Percentiles rank a stretch among this genome's conserved stretches.
Conservation (phyloP, 129 eudicot genomes). For the Sambucus nigra region DNA sequence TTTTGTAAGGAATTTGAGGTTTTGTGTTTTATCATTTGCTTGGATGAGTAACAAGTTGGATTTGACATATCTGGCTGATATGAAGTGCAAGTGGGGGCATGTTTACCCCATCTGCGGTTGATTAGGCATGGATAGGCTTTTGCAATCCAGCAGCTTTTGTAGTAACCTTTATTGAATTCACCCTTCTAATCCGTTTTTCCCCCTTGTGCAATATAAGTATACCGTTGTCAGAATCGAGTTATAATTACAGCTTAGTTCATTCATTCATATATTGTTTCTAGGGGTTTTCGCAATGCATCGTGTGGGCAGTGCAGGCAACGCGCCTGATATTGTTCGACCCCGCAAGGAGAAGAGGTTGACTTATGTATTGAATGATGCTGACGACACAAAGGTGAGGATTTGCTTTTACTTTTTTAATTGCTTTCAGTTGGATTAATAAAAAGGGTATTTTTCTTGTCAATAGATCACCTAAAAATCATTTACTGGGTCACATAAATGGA, state of each 20-base stretch:
- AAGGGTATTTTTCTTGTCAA: background rate
- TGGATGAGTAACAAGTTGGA: no score
- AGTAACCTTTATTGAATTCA: no score
- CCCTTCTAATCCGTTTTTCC: no score
- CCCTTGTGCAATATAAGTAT: no score
- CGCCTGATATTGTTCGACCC: slow-evolving; percentile 60
- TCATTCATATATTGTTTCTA: slow-evolving; percentile 17
- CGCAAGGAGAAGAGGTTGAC: slow-evolving; percentile 94
- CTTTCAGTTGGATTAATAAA: background rate
- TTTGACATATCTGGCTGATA: no score
- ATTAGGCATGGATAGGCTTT: no score
- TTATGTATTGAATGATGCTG: slow-evolving; percentile 70
- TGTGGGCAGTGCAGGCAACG: slow-evolving; percentile 82
- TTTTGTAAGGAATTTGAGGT: no score
- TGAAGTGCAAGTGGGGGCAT: no score
- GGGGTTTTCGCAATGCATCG: slow-evolving; percentile 79
- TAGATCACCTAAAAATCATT: background rate
- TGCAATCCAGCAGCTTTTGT: no score
- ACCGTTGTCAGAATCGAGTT: background rate
- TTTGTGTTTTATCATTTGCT: no score
- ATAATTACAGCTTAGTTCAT: background rate
- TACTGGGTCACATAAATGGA: no score
- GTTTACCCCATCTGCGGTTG: no score
- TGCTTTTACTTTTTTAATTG: background rate
- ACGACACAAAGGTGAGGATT: slow-evolving; percentile 70